Conservation (phyloP, 495 filamentous ascomycete species). For the Letharia lupina region DNA sequence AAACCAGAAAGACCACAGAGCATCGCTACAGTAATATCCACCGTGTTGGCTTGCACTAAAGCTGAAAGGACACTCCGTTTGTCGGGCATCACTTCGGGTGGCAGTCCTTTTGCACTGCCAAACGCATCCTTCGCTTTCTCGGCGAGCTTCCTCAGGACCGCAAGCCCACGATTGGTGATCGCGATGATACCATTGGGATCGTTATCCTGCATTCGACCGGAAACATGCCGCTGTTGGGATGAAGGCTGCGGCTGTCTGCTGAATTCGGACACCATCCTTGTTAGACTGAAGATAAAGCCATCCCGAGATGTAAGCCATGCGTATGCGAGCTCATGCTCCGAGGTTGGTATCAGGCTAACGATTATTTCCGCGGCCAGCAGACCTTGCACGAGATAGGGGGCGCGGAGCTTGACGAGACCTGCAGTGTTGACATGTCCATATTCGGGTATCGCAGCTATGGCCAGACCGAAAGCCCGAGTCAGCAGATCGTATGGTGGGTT, state of each 20-base stretch:
- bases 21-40: slow-evolving; percentile 45
- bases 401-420: slow-evolving; percentile 53
- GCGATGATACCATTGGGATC: slow-evolving; percentile 42
- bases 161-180: slow-evolving; percentile 62
- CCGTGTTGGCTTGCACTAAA: slow-evolving; percentile 53
- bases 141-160: slow-evolving; percentile 57
- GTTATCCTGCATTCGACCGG: slow-evolving; percentile 31
- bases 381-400: slow-evolving; percentile 81
- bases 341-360: slow-evolving; percentile 60
- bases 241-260: slow-evolving; percentile 6
- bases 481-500: slow-evolving; percentile 68
- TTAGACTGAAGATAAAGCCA: slow-evolving; percentile 72
- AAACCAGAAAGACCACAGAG: slow-evolving; percentile 63
- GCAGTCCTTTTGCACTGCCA: slow-evolving; percentile 42
- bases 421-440: slow-evolving; percentile 17
- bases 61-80: slow-evolving; percentile 64
- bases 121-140: slow-evolving; percentile 64
- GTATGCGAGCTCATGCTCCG: slow-evolving; percentile 62
- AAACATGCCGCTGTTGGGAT: slow-evolving; percentile 11
- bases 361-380: slow-evolving; percentile 87
- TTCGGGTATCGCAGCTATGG: slow-evolving; percentile 76
- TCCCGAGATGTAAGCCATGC: slow-evolving; percentile 79
- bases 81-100: slow-evolving; percentile 56
- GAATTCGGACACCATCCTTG: slow-evolving; percentile 28
- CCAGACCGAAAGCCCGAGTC: slow-evolving; percentile 80